These are phyloP conservation scores for Trametes coccinea DNA, from an alignment of 768 basidiomycete species.

Conservation along the genomic window DNA sequence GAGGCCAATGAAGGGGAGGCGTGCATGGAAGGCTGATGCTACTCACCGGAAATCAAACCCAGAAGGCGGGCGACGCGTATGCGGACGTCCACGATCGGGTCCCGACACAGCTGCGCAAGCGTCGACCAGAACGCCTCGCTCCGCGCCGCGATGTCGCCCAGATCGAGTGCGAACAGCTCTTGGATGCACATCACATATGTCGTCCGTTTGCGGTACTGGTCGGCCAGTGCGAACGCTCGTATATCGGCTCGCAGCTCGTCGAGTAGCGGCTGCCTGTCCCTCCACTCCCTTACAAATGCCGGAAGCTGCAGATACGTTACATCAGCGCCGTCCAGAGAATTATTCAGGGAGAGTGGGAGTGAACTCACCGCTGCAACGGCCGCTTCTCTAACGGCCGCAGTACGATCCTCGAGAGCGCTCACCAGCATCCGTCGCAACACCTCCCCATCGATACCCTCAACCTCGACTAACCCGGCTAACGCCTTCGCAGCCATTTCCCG, in stretches of 20 bases:
- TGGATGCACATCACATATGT: constrained; percentile 79
- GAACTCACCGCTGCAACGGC: constrained; percentile 63
- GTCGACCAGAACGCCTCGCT: constrained; percentile 52
- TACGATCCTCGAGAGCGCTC: constrained; percentile 69
- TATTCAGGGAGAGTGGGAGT: neutral
- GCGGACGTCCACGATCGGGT: constrained; percentile 79
- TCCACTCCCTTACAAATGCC: constrained; percentile 23
- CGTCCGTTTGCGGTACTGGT: constrained; percentile 24
- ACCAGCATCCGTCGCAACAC: constrained; percentile 55
- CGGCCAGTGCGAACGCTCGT: constrained; percentile 20
- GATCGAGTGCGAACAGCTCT: constrained; percentile 47
- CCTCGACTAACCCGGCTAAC: constrained; percentile 50
- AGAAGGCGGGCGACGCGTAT: constrained; percentile 82
- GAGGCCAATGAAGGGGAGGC: neutral
- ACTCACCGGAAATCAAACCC: constrained; percentile 56
- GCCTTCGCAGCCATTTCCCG: constrained; percentile 66
- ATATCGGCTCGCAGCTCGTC: constrained; percentile 23
- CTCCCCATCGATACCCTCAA: constrained; percentile 44
- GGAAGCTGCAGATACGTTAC: constrained; percentile 15
- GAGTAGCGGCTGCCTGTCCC: constrained; percentile 13
- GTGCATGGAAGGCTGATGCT: neutral
- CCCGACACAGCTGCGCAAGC: constrained; percentile 58
- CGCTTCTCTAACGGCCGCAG: constrained; percentile 83
- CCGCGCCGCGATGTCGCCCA: constrained; percentile 38
- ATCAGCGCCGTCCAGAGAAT: neutral